A percentile compares a stretch with the other conserved stretches of the same genome.
Conservation (phyloP, 768 basidiomycete species). For the Serendipita vermifera region DNA sequence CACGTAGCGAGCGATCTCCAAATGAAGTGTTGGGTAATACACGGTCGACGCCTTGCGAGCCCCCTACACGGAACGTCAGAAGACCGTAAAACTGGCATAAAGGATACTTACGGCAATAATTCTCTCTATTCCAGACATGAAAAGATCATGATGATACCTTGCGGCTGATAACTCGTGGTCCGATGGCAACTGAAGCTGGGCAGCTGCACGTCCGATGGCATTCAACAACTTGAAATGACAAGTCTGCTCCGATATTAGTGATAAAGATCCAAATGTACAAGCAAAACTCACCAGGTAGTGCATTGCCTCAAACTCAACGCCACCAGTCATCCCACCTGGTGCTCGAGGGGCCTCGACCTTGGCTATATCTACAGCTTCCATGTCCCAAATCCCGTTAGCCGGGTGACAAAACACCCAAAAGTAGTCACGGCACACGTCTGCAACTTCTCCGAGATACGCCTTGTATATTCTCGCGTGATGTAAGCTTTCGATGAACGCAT, state of each 20-base stretch:
- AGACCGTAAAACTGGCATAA: neutral
- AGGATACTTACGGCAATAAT: constrained; percentile 59
- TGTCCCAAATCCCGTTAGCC: constrained; percentile 80
- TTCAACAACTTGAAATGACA: constrained; percentile 82
- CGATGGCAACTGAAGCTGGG: constrained; percentile 49
- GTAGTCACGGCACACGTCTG: constrained; percentile 84
- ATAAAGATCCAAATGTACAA: neutral
- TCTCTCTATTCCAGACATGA: constrained; percentile 82
- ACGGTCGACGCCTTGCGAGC: constrained; percentile 88
- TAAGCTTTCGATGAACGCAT: constrained; percentile 66
- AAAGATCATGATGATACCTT: constrained; percentile 74
- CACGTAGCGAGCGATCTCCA: constrained; percentile 85
- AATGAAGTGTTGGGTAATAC: constrained; percentile 89
- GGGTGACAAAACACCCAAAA: constrained; percentile 98
- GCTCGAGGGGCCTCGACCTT: constrained; percentile 83
- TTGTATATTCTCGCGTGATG: constrained; percentile 65
- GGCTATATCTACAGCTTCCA: constrained; percentile 69
- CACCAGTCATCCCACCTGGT: constrained; percentile 96
- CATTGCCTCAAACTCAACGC: constrained; percentile 97
- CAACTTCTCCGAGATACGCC: constrained; percentile 68
- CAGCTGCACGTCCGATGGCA: constrained; percentile 51
- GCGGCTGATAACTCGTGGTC: constrained; percentile 66
- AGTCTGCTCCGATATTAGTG: constrained; percentile 39
- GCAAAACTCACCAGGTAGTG: constrained; percentile 63
- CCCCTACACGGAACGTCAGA: constrained; percentile 38